A percentile compares a stretch with the other conserved stretches of the same genome.
Evolutionary conservation across 106 monocot genomes (phyloP).

Genomic region (Alisma plantagoaquatica): DNA sequence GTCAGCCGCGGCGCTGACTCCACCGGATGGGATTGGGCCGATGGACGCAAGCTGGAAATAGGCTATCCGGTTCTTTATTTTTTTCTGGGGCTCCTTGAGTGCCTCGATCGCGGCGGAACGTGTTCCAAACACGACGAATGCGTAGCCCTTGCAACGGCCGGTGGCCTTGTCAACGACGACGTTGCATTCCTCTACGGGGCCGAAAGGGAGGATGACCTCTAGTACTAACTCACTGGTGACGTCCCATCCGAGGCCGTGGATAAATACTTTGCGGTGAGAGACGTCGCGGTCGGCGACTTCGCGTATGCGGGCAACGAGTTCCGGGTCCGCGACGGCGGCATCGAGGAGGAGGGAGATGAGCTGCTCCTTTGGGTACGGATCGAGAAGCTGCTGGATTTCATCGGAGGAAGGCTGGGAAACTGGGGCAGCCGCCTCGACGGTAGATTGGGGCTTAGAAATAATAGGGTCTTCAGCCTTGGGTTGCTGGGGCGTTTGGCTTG

Average conservation of each 20-base stretch:
- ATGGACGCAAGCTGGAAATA: conserved; percentile 14
- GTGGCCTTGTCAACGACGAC: conserved; percentile 14
- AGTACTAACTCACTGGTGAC: conserved; percentile 4
- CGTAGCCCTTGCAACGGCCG: conserved; percentile 15
- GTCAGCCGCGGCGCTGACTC: not conserved
- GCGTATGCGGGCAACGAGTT: conserved; percentile 8
- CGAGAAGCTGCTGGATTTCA: conserved; percentile 11
- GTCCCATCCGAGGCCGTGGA: conserved; percentile 13
- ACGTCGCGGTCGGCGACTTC: conserved; percentile 11
- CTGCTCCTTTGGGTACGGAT: conserved; percentile 13
- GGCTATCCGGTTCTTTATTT: conserved; percentile 9
- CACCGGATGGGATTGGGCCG: conserved; percentile 5
- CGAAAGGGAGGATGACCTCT: conserved; percentile 7
- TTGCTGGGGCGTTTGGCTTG: not conserved
- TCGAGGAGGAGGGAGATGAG: conserved; percentile 13
- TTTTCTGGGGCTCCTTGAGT: conserved; percentile 14
- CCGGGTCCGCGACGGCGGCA: conserved; percentile 5
- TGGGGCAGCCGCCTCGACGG: too few relatives aligned
- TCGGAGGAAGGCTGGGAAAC: not conserved
- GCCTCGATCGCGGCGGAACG: conserved; percentile 8
- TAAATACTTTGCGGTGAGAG: conserved; percentile 17
- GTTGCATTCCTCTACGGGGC: conserved; percentile 9
- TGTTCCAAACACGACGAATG: conserved; percentile 9
- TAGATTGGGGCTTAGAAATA: too few relatives aligned
- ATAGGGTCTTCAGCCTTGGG: too few relatives aligned